A percentile compares a stretch with the other conserved stretches of the same genome.
These are phyloP conservation scores for Crucihimalaya himalaica DNA, from an alignment of 345 rosid species.

Conservation along the genomic window DNA sequence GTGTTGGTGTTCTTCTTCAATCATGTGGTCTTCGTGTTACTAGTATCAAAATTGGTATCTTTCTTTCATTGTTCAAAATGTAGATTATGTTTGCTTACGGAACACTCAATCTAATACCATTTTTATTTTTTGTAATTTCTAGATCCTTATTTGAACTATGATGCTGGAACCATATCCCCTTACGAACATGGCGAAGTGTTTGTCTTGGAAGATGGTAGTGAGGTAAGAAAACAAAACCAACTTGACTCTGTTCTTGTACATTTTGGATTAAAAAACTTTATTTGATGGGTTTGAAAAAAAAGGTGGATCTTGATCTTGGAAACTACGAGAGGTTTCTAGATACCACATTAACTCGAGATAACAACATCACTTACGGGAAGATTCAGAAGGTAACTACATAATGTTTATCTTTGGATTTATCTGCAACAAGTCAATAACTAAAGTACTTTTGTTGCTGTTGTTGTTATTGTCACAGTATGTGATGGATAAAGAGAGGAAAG, in stretches of 20 bases:
- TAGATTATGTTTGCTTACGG: slow-evolving; percentile 3
- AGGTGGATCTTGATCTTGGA: slow-evolving; percentile 82
- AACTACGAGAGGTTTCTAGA: slow-evolving; percentile 75
- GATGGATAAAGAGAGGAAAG: slow-evolving; percentile 72
- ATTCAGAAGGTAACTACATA: slow-evolving; percentile 52
- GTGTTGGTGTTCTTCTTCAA: slow-evolving; percentile 62
- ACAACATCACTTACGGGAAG: slow-evolving; percentile 72
- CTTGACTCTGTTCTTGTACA: not conserved
- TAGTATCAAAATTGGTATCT: slow-evolving; percentile 65
- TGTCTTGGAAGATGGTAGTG: slow-evolving; percentile 93
- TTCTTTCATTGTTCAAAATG: not conserved
- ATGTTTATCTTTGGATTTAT: not conserved
- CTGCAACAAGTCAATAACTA: not conserved
- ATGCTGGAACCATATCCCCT: slow-evolving; percentile 96
- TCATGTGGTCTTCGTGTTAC: slow-evolving; percentile 82
- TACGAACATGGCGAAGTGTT: slow-evolving; percentile 93
- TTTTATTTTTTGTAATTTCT: no score
- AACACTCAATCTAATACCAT: not conserved
- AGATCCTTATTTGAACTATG: slow-evolving; percentile 92
- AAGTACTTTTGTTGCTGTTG: not conserved
- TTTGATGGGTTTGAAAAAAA: slow-evolving; percentile 19
- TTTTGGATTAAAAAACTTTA: not conserved
- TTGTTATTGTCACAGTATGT: slow-evolving; percentile 51
- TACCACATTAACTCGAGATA: slow-evolving; percentile 55
- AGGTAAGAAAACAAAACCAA: slow-evolving; percentile 51